Conservation (phyloP, 2,329 filamentous ascomycete species). For the Anisogramma anomala region DNA sequence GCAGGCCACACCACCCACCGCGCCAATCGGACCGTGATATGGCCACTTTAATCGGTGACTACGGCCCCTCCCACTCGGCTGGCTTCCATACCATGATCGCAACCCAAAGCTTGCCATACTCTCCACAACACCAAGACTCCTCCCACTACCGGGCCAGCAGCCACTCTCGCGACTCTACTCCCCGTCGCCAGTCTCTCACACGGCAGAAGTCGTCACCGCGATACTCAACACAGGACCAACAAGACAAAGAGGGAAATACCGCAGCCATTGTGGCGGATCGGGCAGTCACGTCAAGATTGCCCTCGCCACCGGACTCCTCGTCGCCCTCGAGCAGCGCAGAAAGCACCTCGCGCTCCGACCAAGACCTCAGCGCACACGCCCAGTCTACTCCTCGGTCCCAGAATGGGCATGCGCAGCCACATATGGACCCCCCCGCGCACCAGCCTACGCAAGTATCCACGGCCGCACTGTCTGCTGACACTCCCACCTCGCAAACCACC, state of each 20-base stretch:
- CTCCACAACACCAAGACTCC: conserved; percentile 36
- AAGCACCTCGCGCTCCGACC: conserved; percentile 6
- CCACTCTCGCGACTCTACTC: conserved; percentile 20
- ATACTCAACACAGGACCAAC: neutral
- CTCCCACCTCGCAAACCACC: conserved; percentile 23
- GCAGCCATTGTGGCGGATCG: conserved; percentile 11
- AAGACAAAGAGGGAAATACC: neutral
- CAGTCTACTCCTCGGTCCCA: conserved; percentile 14
- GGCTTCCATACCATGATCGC: conserved; percentile 62
- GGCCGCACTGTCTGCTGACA: conserved; percentile 12
- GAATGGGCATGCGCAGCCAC: conserved; percentile 17
- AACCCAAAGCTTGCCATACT: conserved; percentile 30
- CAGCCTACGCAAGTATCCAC: conserved; percentile 16
- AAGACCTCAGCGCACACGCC: conserved; percentile 15
- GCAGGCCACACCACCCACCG: neutral
- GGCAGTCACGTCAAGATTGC: conserved; percentile 36
- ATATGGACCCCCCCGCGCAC: conserved; percentile 16
- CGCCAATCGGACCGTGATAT: conserved; percentile 32
- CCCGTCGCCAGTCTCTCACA: conserved; percentile 20
- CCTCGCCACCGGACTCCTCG: conserved; percentile 44
- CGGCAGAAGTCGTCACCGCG: conserved; percentile 9
- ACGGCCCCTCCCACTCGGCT: conserved; percentile 54
- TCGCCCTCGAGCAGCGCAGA: conserved; percentile 31
- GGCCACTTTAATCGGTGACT: conserved; percentile 58
- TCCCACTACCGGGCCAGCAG: conserved; percentile 28